Evolutionary conservation across 306 rosid species (phyloP), one percentile per base, ranked within the genome.

Genomic region (Rosa persica): DNA sequence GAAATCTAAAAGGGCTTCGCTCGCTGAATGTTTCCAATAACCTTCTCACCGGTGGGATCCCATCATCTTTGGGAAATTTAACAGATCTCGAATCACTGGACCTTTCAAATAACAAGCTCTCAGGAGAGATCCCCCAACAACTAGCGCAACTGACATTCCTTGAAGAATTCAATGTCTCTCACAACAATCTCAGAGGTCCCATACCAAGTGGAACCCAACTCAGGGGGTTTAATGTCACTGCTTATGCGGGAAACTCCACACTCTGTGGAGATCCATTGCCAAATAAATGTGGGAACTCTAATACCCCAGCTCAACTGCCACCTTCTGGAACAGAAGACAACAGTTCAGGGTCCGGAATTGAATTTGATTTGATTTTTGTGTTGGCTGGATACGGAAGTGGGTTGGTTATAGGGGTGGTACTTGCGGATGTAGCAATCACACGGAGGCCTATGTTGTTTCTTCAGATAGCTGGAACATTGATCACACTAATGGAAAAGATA

Each of bases 211-310:
- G 67, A 60, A 4, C 67, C 6, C 67, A 60, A 12, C 67, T 60
- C 3, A 0, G 5, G 2, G 39, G 67, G 66, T 60, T 60, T 4
- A 5, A 27, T 23, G 10, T 12, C 20, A 1, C 40, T 1, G 27
- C 40, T 4, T 61, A 61, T 12, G 67, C 12, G 10, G 67, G 67
- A 12, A 61, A 61, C 40, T 0, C 9, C 9, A 20, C 20, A 0
- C 5, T 61, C 10, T 61, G 67, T 61, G 67, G 67, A 27, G 67
- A 61, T 27, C 67, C 39, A 27, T 27, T 61, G 67, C 67, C 67
- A 2, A 61, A 61, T 20, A 12, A 61, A 61, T 61, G 40, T 27
- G 40, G 67, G 20, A 1, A 27, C 3, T 12, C 67, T 27, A 5
- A 61, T 27, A 12, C 39, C 4, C 39, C 39, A 6, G 4, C 0